A percentile compares a stretch with the other conserved stretches of the same genome.
phyloP scores from a whole-genome alignment of 768 basidiomycete species.

The Termitomyces eurrhizus region DNA sequence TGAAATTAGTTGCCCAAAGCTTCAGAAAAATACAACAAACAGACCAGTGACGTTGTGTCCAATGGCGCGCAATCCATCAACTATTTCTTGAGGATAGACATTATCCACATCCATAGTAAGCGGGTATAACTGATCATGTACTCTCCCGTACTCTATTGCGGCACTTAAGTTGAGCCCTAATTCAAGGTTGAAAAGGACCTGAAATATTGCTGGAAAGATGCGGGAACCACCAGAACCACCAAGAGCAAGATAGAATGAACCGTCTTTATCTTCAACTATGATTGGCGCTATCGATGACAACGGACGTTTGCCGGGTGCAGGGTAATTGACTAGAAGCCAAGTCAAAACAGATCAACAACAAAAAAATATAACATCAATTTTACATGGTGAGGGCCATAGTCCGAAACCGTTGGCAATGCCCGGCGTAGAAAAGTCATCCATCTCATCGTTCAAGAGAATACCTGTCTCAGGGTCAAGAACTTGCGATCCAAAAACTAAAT shows the following conservation, averaged over 20 bases:
- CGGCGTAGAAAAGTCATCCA: slow-evolving; percentile 92
- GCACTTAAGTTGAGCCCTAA: slow-evolving; percentile 77
- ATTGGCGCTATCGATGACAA: slow-evolving; percentile 81
- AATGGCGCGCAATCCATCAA: slow-evolving; percentile 49
- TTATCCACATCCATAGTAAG: slow-evolving; percentile 54
- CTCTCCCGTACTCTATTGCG: slow-evolving; percentile 80
- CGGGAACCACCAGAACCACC: slow-evolving; percentile 88
- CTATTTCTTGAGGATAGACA: slow-evolving; percentile 50
- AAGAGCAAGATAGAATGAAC: slow-evolving; percentile 65
- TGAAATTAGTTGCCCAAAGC: neutral
- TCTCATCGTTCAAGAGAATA: slow-evolving; percentile 88
- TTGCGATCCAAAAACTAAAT: slow-evolving; percentile 83
- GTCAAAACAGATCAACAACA: neutral
- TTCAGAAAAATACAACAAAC: slow-evolving; percentile 11
- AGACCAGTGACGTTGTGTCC: slow-evolving; percentile 74
- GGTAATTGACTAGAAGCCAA: slow-evolving; percentile 69
- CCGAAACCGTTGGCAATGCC: slow-evolving; percentile 83
- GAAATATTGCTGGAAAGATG: slow-evolving; percentile 79
- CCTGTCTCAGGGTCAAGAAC: slow-evolving; percentile 88
- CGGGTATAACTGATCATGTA: slow-evolving; percentile 88
- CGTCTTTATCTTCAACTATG: slow-evolving; percentile 75
- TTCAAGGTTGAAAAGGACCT: slow-evolving; percentile 74
- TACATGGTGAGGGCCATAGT: slow-evolving; percentile 78
- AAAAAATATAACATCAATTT: neutral
- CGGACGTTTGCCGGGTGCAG: slow-evolving; percentile 83